phyloP scores from a whole-genome alignment of 75 land plant genomes.

The Cunninghamia lanceolata region DNA sequence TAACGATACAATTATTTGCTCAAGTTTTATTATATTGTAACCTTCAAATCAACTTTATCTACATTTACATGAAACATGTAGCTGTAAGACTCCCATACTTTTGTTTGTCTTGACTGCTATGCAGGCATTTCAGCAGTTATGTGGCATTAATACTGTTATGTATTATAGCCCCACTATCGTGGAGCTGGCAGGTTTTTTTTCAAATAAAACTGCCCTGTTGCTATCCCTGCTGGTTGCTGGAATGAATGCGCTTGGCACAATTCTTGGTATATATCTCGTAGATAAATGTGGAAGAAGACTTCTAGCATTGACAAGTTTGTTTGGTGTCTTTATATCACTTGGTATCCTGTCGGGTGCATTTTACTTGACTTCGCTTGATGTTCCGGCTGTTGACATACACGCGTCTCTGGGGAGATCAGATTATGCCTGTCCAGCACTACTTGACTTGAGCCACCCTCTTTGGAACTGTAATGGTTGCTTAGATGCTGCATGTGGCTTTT shows the following conservation, averaged over 20 bases:
- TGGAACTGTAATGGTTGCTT: constrained; percentile 45
- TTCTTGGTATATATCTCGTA: constrained; percentile 82
- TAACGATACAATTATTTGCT: too few relatives aligned
- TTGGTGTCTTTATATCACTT: constrained; percentile 81
- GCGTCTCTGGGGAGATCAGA: constrained; percentile 12
- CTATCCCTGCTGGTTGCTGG: constrained; percentile 78
- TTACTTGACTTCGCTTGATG: constrained; percentile 31
- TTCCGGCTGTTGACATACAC: constrained; percentile 16
- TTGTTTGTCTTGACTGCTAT: constrained; percentile 8
- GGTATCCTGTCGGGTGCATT: constrained; percentile 69
- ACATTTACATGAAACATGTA: neutral
- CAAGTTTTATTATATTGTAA: too few relatives aligned
- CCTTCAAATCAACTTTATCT: neutral
- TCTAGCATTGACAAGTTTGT: constrained; percentile 65
- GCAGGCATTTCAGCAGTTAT: constrained; percentile 96
- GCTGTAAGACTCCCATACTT: neutral
- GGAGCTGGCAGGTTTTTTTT: constrained; percentile 89
- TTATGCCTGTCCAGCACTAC: constrained; percentile 16
- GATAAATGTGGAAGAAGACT: constrained; percentile 77
- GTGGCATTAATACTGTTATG: constrained; percentile 99
- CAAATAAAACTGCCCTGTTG: constrained; percentile 79
- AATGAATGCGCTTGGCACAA: constrained; percentile 80
- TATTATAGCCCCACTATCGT: constrained; percentile 97
- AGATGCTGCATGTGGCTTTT: constrained; percentile 47
- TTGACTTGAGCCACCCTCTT: neutral